These are phyloP conservation scores for Leptomonas pyrrhocoris DNA, from an alignment of 208 protist species.

Conservation along the genomic window DNA sequence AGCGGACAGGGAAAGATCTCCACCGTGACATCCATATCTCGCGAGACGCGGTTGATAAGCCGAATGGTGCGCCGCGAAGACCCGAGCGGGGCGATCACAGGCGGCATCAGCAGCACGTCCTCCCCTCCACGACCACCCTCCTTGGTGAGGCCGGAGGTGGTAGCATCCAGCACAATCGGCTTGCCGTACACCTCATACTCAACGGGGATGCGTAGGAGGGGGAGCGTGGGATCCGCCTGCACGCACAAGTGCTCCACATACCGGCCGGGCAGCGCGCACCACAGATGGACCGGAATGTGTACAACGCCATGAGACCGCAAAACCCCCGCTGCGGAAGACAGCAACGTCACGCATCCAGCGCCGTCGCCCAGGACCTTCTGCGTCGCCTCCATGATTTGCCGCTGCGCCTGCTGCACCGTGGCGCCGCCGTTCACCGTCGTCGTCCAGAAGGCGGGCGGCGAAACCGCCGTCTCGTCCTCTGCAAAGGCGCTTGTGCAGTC, in stretches of 20 bases:
- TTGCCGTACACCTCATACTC: conserved; percentile 70
- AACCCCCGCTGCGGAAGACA: conserved; percentile 17
- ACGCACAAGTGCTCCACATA: conserved; percentile 79
- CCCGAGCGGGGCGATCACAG: conserved; percentile 79
- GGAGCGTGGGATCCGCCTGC: conserved; percentile 44
- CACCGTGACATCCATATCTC: conserved; percentile 81
- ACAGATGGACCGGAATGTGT: conserved; percentile 44
- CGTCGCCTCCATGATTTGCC: conserved; percentile 54
- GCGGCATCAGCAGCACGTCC: conserved; percentile 85
- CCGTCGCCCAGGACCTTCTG: conserved; percentile 81
- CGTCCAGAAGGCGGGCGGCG: conserved; percentile 64
- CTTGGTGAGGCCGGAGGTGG: conserved; percentile 74
- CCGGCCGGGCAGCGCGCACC: conserved; percentile 76
- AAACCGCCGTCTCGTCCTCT: background rate
- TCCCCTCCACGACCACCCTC: conserved; percentile 43
- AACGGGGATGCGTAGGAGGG: conserved; percentile 59
- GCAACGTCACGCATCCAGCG: conserved; percentile 59
- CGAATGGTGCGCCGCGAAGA: conserved; percentile 68
- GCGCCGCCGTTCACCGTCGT: conserved; percentile 63
- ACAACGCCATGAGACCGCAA: conserved; percentile 39
- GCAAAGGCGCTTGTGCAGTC: background rate
- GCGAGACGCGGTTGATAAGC: conserved; percentile 86
- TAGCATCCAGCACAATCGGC: conserved; percentile 79
- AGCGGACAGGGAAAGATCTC: conserved; percentile 63
- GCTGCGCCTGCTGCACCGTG: conserved; percentile 48